A percentile compares a stretch with the other conserved stretches of the same genome.
Evolutionary conservation across 768 basidiomycete genomes (phyloP).

Genomic region (Hericium erinaceus): DNA sequence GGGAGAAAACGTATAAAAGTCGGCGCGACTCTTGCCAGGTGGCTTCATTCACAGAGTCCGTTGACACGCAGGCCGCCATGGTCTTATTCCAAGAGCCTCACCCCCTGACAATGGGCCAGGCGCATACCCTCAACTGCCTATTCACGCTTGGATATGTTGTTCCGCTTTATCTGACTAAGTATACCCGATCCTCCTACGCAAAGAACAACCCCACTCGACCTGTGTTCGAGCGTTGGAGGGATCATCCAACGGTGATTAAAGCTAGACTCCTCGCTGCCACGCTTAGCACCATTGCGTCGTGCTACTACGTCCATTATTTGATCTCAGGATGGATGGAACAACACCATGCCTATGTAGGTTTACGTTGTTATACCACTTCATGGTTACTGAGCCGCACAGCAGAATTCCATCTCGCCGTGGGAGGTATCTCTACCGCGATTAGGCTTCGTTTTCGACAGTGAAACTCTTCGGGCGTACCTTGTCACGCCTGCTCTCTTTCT

Average conservation of each 20-base stretch:
- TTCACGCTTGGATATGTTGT: constrained; percentile 72
- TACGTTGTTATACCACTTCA: neutral
- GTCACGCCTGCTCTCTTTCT: constrained; percentile 66
- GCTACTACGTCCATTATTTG: constrained; percentile 39
- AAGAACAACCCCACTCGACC: constrained; percentile 17
- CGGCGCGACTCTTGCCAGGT: neutral
- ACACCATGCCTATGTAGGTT: constrained; percentile 12
- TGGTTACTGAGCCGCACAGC: neutral
- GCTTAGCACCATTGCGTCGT: constrained; percentile 51
- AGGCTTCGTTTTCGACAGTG: constrained; percentile 15
- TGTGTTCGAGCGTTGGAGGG: constrained; percentile 52
- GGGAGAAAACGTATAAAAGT: neutral
- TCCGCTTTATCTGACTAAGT: constrained; percentile 68
- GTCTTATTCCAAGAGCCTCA: constrained; percentile 11
- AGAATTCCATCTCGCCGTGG: constrained; percentile 4
- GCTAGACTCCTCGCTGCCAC: constrained; percentile 64
- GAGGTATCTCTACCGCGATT: constrained; percentile 15
- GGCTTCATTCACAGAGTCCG: too few relatives aligned
- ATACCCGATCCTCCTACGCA: constrained; percentile 47
- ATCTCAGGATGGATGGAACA: constrained; percentile 18
- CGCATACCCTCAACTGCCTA: constrained; percentile 47
- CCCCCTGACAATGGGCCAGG: constrained; percentile 18
- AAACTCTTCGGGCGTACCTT: constrained; percentile 40
- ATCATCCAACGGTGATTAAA: constrained; percentile 81
- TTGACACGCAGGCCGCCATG: neutral